These are phyloP conservation scores for Peronospora farinosa DNA, from an alignment of 352 stramenopile species.

Conservation along the genomic window DNA sequence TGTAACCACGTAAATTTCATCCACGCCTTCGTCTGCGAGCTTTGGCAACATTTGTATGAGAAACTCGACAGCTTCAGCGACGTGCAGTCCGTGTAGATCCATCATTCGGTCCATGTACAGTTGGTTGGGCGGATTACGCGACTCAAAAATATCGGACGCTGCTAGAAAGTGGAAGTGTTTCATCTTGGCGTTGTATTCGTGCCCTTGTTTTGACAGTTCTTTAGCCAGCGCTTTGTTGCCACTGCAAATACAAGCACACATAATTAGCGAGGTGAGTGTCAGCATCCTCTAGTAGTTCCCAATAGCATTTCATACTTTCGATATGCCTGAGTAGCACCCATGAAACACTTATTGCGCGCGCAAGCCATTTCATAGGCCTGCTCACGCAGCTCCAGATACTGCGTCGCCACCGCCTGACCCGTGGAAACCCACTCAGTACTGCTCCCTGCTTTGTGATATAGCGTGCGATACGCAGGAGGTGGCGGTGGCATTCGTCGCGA, in stretches of 20 bases:
- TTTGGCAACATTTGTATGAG: conserved; percentile 66
- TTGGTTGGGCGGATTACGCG: conserved; percentile 67
- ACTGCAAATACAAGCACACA: conserved; percentile 31
- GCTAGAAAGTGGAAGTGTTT: conserved; percentile 75
- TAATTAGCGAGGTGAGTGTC: conserved; percentile 10
- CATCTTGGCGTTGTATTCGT: conserved; percentile 82
- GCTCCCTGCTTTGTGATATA: conserved; percentile 54
- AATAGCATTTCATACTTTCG: conserved; percentile 41
- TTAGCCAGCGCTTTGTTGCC: conserved; percentile 70
- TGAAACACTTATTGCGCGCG: conserved; percentile 83
- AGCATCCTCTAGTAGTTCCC: neutral
- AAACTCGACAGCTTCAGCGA: conserved; percentile 74
- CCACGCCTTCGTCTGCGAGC: conserved; percentile 60
- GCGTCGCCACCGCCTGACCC: conserved; percentile 42
- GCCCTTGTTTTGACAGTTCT: conserved; percentile 64
- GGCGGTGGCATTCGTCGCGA: conserved; percentile 19
- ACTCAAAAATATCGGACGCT: conserved; percentile 71
- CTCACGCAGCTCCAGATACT: conserved; percentile 75
- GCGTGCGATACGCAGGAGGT: conserved; percentile 24
- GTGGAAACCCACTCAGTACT: conserved; percentile 59
- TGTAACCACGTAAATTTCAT: conserved; percentile 75
- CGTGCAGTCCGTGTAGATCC: conserved; percentile 79
- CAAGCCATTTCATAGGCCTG: conserved; percentile 75
- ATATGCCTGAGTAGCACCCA: conserved; percentile 79
- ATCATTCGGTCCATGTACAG: conserved; percentile 73